Percentiles rank a stretch among this genome's conserved stretches.
Evolutionary conservation across 176 grass and related monocot genomes (phyloP).

Genomic region (Saccharum officinarum): DNA sequence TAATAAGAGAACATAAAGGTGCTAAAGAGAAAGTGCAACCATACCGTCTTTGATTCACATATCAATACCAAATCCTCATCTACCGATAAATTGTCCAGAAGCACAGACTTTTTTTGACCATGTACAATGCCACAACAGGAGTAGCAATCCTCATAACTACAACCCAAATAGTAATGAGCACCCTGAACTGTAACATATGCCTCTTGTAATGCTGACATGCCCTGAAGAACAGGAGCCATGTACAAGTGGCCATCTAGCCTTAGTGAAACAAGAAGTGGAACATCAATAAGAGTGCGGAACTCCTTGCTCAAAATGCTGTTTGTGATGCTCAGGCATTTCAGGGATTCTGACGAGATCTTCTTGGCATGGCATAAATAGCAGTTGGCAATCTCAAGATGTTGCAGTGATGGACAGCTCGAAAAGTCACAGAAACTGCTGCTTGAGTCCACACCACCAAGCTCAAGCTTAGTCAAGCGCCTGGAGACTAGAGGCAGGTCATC

Average conservation of each 20-base stretch:
- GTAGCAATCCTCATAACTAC: not conserved
- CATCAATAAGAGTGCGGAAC: not conserved
- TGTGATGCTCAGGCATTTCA: constrained; percentile 4
- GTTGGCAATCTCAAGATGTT: not conserved
- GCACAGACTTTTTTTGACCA: not conserved
- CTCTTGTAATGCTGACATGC: not conserved
- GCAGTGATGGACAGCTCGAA: too few species aligned
- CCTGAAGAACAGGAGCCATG: constrained; percentile 12
- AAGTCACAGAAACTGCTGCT: too few species aligned
- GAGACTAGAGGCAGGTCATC: too few species aligned
- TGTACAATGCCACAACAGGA: constrained; percentile 8
- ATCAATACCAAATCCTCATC: constrained; percentile 23
- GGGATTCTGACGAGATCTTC: constrained; percentile 4
- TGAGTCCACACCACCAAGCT: too few species aligned
- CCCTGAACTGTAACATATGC: constrained; percentile 1
- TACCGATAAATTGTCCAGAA: constrained; percentile 17
- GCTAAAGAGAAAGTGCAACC: not conserved
- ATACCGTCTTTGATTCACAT: constrained; percentile 16
- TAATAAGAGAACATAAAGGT: not conserved
- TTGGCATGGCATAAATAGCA: not conserved
- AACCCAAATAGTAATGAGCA: not conserved
- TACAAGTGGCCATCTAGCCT: not conserved
- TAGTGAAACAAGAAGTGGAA: not conserved
- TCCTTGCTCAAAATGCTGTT: not conserved
- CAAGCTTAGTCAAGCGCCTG: too few species aligned